Evolutionary conservation across 768 basidiomycete genomes (phyloP), one percentile per base, ranked within the genome.

Genomic region (Amanita phalloides): DNA sequence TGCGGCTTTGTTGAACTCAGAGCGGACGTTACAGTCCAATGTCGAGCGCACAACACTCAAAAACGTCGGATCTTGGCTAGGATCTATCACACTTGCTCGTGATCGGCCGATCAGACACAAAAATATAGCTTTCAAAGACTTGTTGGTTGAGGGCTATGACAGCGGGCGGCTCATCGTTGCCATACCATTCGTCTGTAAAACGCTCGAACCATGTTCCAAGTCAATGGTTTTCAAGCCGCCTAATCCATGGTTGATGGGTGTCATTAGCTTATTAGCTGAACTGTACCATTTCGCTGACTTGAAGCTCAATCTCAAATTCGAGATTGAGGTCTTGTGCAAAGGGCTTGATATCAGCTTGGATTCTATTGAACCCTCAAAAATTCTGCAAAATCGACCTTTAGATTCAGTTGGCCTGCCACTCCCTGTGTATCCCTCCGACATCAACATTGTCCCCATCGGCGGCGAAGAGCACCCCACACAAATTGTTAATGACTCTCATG

Each of bases 211-310:
- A 43, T 92, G 90, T 55, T 77, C 84, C 45, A 83, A 85, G 62
- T 98, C 95, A 30, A 84, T 75, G 57, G 88, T 98, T 25, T 99
- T 99, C 79, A 86, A 79, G 61, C 87, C 92, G 17, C 96, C 96
- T 23, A 99, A 97, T 65, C 96, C 96, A 1, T 99, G 96, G 96
- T 69, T 99, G 46, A 94, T 97, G 86, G 94, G 89, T 0, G 89
- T 99, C 56, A 74, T 98, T 60, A 82, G 86, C 57, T 74, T 98
- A 39, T 78, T 98, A 42, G 89, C 83, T 41, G 96, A 99, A 64
- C 77, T 99, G n/a, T 98, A 99, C 66, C 90, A 94, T 64, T 94
- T 86, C 60, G 95, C 92, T 4, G 94, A 98, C 59, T 76, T 98
- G 55, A 95, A 95, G 68, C 73, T 98, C 51, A 96, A 97, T 63